Evolutionary conservation across 2,329 filamentous ascomycete species (phyloP).

Genomic region (Dactylellina parvicollis): DNA sequence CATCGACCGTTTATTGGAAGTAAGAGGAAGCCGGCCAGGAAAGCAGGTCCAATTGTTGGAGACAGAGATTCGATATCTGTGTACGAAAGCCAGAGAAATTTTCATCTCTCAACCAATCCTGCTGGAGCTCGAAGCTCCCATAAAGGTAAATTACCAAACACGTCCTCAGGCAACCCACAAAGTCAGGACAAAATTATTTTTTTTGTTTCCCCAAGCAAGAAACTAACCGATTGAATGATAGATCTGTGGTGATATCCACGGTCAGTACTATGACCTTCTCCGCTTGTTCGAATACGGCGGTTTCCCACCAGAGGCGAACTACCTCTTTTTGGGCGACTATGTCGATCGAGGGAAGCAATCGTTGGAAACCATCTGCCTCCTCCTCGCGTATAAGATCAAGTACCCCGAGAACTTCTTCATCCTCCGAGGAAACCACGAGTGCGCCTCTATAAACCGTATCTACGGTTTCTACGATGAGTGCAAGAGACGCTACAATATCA

Average conservation of each 20-base stretch:
- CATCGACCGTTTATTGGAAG: constrained; percentile 97
- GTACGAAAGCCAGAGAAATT: constrained; percentile 98
- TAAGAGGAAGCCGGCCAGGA: constrained; percentile 94
- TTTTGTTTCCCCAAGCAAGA: too few species aligned
- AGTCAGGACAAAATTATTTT: background rate
- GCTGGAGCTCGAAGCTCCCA: constrained; percentile 95
- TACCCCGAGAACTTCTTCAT: constrained; percentile 99
- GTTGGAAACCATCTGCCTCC: constrained; percentile 95
- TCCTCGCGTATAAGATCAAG: constrained; percentile 99
- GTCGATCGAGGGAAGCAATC: constrained; percentile 99
- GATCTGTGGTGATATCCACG: constrained; percentile 99
- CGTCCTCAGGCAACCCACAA: constrained; percentile 21
- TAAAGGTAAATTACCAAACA: constrained; percentile 78
- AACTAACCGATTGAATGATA: constrained; percentile 61
- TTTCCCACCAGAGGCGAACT: constrained; percentile 98
- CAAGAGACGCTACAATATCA: constrained; percentile 99
- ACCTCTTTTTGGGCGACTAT: constrained; percentile 98
- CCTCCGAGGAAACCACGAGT: constrained; percentile 97
- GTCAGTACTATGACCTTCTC: constrained; percentile 97
- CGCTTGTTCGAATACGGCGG: constrained; percentile 98
- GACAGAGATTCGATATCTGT: constrained; percentile 94
- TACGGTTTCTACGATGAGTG: constrained; percentile 99
- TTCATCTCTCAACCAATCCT: constrained; percentile 99
- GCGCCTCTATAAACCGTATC: constrained; percentile 97
- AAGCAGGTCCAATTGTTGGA: constrained; percentile 98